phyloP scores from a whole-genome alignment of 78 protist genomes.

The Anaeramoeba flamelloides region DNA sequence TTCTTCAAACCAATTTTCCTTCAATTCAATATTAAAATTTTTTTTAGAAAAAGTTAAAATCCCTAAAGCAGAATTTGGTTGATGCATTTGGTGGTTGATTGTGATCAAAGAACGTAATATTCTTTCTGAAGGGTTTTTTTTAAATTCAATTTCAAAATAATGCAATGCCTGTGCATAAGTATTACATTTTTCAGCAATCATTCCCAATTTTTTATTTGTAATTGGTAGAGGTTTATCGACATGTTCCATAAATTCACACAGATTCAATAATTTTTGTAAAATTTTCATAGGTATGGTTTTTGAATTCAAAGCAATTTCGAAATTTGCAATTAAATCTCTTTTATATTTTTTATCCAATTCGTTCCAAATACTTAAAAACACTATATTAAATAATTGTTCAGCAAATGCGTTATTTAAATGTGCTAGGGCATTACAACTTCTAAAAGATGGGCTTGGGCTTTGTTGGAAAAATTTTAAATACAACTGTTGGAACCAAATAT shows the following conservation, averaged over 20 bases:
- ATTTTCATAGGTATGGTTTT: constrained; percentile 60
- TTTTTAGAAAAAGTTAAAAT: constrained; percentile 26
- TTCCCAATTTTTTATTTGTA: constrained; percentile 47
- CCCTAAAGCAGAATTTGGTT: constrained; percentile 82
- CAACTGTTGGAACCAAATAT: no score
- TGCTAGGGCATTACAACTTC: constrained; percentile 55
- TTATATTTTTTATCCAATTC: constrained; percentile 48
- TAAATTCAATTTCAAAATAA: constrained; percentile 44
- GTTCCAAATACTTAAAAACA: constrained; percentile 77
- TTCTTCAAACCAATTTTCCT: no score
- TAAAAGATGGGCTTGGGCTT: constrained; percentile 77
- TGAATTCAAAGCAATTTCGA: constrained; percentile 26
- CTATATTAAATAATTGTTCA: constrained; percentile 82
- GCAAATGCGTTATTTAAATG: constrained; percentile 52
- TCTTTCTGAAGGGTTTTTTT: no score
- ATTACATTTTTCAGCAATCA: constrained; percentile 65
- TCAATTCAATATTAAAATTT: no score
- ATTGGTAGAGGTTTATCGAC: constrained; percentile 67
- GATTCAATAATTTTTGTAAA: constrained; percentile 51
- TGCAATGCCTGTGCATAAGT: constrained; percentile 91
- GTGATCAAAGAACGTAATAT: constrained; percentile 64
- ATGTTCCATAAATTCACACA: constrained; percentile 89
- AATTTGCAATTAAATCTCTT: constrained; percentile 12
- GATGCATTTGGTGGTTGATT: constrained; percentile 74
- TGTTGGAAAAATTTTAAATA: constrained; percentile 68